These are phyloP conservation scores for Basipetospora chlamydospora DNA, from an alignment of 2,329 filamentous ascomycete species.

Conservation along the genomic window DNA sequence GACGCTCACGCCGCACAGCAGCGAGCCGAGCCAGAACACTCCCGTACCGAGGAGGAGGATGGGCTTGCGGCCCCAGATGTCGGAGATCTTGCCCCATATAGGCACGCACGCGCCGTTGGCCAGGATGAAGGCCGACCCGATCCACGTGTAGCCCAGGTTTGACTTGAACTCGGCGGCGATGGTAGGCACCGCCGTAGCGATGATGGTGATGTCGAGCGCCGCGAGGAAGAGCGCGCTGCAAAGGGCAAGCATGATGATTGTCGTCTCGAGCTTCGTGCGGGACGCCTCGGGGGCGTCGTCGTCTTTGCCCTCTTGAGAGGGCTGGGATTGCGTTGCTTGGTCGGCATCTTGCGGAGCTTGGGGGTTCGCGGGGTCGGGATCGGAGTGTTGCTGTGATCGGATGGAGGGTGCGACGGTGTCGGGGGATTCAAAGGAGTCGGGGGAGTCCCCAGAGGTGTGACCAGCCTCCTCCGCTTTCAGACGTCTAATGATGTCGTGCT, in stretches of 20 bases:
- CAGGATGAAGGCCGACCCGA: constrained; percentile 60
- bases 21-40: constrained; percentile 39
- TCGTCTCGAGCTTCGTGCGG: constrained; percentile 23
- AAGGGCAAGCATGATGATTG: constrained; percentile 25
- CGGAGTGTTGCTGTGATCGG: no score
- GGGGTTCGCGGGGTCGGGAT: no score
- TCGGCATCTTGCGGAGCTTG: no score
- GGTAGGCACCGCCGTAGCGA: constrained; percentile 52
- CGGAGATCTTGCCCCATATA: constrained; percentile 52
- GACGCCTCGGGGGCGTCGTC: constrained; percentile 15
- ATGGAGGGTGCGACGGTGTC: no score
- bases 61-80: constrained; percentile 44
- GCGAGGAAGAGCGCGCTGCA: constrained; percentile 35
- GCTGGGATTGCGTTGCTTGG: no score
- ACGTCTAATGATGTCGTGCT: no score
- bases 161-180: constrained; percentile 51
- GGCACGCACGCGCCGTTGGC: constrained; percentile 52
- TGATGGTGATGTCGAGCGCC: constrained; percentile 44
- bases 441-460: no score
- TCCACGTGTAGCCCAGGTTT: constrained; percentile 60
- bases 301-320: no score
- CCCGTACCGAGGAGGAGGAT: constrained; percentile 33
- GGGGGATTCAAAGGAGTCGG: no score
- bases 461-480: no score
- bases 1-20: constrained; percentile 35